Percentiles rank a stretch among this genome's conserved stretches.
Conservation (phyloP, 176 grass and related monocot species). For the Tillandsia leiboldiana region DNA sequence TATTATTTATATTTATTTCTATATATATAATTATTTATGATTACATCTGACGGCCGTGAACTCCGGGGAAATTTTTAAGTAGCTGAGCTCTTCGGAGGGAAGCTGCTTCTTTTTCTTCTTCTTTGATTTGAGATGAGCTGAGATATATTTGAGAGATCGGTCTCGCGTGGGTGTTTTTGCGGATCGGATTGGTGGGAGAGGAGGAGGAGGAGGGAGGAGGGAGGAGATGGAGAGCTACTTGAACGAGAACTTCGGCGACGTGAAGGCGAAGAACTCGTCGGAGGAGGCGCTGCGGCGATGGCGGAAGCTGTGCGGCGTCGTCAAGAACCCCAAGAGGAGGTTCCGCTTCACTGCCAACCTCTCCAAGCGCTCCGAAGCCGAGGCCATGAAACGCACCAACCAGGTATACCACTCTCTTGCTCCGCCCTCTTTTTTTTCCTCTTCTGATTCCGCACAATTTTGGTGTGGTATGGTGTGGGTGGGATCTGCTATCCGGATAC, state of each 20-base stretch:
- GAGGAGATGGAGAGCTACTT: slow-evolving; percentile 42
- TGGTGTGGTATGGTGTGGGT: background rate
- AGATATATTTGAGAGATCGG: too few species aligned
- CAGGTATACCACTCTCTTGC: slow-evolving; percentile 22
- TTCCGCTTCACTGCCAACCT: slow-evolving; percentile 92
- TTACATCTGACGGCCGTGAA: background rate
- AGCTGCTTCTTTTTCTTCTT: background rate
- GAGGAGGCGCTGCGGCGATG: slow-evolving; percentile 83
- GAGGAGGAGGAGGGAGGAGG: background rate
- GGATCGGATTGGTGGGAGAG: background rate
- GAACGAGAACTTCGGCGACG: slow-evolving; percentile 48
- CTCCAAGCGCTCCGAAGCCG: slow-evolving; percentile 57
- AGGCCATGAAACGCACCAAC: slow-evolving; percentile 61
- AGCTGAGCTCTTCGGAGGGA: background rate
- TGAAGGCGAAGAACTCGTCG: slow-evolving; percentile 42
- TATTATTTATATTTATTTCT: background rate
- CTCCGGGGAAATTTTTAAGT: background rate
- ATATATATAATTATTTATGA: background rate
- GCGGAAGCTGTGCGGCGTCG: slow-evolving; percentile 68
- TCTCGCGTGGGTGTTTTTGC: too few species aligned
- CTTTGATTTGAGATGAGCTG: too few species aligned
- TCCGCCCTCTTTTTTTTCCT: background rate
- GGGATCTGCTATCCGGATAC: background rate
- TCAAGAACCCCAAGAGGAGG: slow-evolving; percentile 93
- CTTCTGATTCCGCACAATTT: slow-evolving; percentile 1